Conservation (phyloP, 2,329 filamentous ascomycete genomes). For the Colletotrichum neosansevieriae region DNA sequence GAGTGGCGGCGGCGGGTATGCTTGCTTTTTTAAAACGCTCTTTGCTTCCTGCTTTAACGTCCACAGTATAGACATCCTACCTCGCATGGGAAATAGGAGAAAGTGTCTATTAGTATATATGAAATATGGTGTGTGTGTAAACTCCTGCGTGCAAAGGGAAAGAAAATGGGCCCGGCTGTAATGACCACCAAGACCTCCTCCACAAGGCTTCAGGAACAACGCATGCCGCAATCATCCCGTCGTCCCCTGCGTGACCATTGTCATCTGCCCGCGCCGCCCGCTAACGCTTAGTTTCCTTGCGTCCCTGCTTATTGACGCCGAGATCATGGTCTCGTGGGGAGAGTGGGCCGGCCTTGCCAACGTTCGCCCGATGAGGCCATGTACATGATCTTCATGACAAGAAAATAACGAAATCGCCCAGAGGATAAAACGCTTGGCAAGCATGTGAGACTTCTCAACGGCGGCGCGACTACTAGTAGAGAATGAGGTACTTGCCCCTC, state of each 20-base stretch:
- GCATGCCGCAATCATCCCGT: background rate
- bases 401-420: background rate
- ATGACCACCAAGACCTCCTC: background rate
- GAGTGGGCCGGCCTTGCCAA: slow-evolving; percentile 12
- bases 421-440: slow-evolving; percentile 2
- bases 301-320: slow-evolving; percentile 9
- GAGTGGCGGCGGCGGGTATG: background rate
- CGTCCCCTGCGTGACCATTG: slow-evolving; percentile 9
- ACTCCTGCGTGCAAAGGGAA: background rate
- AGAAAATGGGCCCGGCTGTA: no score
- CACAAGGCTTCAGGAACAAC: slow-evolving; percentile 8
- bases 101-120: slow-evolving; percentile 10
- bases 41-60: no score
- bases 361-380: background rate
- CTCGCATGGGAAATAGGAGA: background rate
- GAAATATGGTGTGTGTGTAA: background rate
- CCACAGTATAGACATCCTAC: no score
- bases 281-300: background rate
- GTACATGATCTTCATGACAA: background rate
- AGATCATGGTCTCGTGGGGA: slow-evolving; percentile 7
- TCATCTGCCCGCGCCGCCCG: background rate
- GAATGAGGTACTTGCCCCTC: background rate
- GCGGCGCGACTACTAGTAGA: background rate
- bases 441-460: slow-evolving; percentile 31
- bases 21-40: background rate